Percentiles rank a stretch among this genome's conserved stretches.
These are phyloP conservation scores for Leccinum solheimii DNA, from an alignment of 1,284 basidiomycete genomes.

Conservation along the genomic window DNA sequence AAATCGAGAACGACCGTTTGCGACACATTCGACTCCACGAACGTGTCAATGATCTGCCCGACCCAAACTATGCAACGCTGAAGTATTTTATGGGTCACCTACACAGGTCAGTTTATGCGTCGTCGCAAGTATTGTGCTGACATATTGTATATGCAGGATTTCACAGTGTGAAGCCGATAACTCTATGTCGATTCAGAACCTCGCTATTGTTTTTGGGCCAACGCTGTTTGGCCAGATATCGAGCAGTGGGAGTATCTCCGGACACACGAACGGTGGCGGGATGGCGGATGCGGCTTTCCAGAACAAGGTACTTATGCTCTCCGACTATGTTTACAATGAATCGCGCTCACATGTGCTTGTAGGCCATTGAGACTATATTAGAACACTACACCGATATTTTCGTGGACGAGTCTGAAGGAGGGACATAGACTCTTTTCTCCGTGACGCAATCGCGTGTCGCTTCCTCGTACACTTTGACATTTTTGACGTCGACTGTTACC, in stretches of 20 bases:
- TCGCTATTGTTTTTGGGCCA: constrained; percentile 97
- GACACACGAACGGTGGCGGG: constrained; percentile 37
- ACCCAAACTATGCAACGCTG: constrained; percentile 96
- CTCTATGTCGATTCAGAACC: constrained; percentile 92
- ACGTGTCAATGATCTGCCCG: constrained; percentile 95
- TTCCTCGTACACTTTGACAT: neutral
- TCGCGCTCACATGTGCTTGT: constrained; percentile 21
- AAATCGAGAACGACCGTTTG: constrained; percentile 90
- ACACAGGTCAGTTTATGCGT: constrained; percentile 57
- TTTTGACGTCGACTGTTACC: constrained; percentile 24
- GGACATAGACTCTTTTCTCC: constrained; percentile 17
- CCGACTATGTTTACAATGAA: neutral
- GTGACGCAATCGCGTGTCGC: neutral
- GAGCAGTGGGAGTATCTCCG: constrained; percentile 48
- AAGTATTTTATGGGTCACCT: constrained; percentile 96
- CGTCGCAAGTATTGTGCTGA: constrained; percentile 6
- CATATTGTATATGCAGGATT: constrained; percentile 51
- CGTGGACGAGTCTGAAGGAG: constrained; percentile 61
- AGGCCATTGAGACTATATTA: constrained; percentile 81
- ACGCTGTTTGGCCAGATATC: constrained; percentile 75
- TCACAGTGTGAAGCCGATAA: constrained; percentile 76
- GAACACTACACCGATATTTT: constrained; percentile 82
- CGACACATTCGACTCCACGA: constrained; percentile 96
- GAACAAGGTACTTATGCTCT: constrained; percentile 42
- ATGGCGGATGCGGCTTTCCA: constrained; percentile 59